Evolutionary conservation across 2,329 filamentous ascomycete genomes (phyloP).

Genomic region (Penicillium italicum): DNA sequence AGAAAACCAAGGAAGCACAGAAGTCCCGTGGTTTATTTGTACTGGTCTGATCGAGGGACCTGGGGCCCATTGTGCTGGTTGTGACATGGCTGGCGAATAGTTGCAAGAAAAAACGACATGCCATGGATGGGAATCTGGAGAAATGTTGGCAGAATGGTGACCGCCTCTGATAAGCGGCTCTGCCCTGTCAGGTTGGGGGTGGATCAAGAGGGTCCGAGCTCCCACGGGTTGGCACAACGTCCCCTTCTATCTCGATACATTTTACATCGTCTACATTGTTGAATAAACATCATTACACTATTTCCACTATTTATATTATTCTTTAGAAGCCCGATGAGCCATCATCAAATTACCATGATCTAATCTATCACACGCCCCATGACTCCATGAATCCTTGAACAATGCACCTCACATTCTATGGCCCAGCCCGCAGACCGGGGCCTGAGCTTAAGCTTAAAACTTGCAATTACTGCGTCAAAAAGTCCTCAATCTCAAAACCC

Average conservation of each 20-base stretch:
- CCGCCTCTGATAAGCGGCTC: neutral
- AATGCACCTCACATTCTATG: constrained; percentile 1
- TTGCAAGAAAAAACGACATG: neutral
- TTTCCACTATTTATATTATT: neutral
- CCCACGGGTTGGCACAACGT: neutral
- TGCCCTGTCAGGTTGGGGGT: neutral
- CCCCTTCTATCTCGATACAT: neutral
- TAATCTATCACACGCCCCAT: neutral
- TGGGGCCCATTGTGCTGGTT: neutral
- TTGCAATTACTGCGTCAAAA: constrained; percentile 43
- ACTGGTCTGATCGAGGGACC: neutral
- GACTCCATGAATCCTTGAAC: neutral
- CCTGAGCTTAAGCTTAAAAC: neutral
- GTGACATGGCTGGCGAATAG: neutral
- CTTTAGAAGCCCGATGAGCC: neutral
- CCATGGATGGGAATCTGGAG: neutral
- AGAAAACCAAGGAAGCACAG: neutral
- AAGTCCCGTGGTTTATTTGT: neutral
- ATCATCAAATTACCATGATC: constrained; percentile 1
- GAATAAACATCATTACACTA: neutral
- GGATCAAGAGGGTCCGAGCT: neutral
- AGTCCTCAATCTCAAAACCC: constrained; percentile 85
- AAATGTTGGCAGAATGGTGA: neutral
- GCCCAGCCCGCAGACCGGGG: neutral
- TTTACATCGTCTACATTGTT: neutral